A percentile compares a stretch with the other conserved stretches of the same genome.
phyloP scores from a whole-genome alignment of 2,329 filamentous ascomycete species.

The Calonectria crousiana region DNA sequence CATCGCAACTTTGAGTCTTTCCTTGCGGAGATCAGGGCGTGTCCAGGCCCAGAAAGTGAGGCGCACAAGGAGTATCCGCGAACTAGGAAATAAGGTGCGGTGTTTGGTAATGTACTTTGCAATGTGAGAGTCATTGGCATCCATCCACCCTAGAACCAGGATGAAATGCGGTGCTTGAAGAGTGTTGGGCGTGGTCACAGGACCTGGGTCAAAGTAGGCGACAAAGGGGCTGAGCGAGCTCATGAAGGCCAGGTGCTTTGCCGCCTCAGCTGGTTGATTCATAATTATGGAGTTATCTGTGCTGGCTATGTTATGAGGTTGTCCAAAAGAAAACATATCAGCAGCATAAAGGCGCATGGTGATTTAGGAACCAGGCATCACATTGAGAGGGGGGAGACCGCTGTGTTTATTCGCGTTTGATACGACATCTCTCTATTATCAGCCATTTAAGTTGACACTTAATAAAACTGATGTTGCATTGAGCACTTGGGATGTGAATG shows the following conservation, averaged over 20 bases:
- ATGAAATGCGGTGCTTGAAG: conserved; percentile 58
- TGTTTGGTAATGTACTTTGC: conserved; percentile 63
- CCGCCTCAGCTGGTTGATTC: background rate
- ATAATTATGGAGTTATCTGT: conserved; percentile 19
- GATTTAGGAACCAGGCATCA: background rate
- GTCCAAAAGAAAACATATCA: background rate
- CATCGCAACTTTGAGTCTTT: conserved; percentile 54
- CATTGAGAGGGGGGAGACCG: background rate
- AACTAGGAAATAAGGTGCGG: conserved; percentile 57
- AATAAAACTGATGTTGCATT: background rate
- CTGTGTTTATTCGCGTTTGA: background rate
- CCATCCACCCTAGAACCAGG: conserved; percentile 64
- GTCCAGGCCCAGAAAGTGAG: conserved; percentile 54
- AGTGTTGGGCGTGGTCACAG: background rate
- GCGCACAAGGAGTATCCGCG: conserved; percentile 61
- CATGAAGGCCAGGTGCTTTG: conserved; percentile 50
- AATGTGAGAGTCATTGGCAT: conserved; percentile 62
- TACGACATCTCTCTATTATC: too few relatives aligned
- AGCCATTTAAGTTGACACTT: too few relatives aligned
- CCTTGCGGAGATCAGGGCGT: conserved; percentile 46
- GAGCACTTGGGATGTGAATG: background rate
- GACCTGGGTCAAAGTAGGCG: conserved; percentile 45
- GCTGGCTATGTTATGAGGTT: conserved; percentile 41
- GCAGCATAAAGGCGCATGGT: background rate
- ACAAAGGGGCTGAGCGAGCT: conserved; percentile 52